A percentile compares a stretch with the other conserved stretches of the same genome.
phyloP scores from a whole-genome alignment of 495 filamentous ascomycete species.

The Daldinia vernicosa region DNA sequence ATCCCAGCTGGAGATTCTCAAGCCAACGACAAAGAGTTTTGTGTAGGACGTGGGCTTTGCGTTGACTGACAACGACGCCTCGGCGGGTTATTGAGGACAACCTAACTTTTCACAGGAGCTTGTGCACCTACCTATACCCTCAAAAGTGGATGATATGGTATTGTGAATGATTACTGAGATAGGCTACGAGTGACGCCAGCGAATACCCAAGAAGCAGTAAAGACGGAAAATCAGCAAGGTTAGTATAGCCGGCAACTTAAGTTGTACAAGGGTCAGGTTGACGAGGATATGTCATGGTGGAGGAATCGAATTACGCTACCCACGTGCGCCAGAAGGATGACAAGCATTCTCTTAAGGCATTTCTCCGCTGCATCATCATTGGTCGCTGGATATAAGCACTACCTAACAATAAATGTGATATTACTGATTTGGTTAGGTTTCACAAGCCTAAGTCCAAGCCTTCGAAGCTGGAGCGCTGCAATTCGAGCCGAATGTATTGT shows the following conservation, averaged over 20 bases:
- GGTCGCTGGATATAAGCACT: conserved; percentile 20
- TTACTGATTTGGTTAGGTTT: conserved; percentile 19
- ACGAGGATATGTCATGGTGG: conserved; percentile 7
- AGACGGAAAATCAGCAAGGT: background rate
- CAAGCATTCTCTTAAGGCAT: conserved; percentile 24
- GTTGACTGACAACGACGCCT: conserved; percentile 34
- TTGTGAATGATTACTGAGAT: background rate
- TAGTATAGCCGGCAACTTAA: conserved; percentile 1
- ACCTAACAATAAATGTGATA: conserved; percentile 10
- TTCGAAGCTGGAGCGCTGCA: conserved; percentile 17
- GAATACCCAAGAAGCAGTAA: background rate
- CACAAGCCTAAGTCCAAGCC: conserved; percentile 18
- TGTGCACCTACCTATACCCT: background rate
- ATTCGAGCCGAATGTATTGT: conserved; percentile 22
- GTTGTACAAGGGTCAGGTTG: background rate
- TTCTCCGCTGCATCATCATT: conserved; percentile 17
- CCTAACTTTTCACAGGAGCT: conserved; percentile 4
- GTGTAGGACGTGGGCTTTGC: conserved; percentile 31
- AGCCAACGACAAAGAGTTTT: conserved; percentile 28
- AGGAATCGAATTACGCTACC: conserved; percentile 34
- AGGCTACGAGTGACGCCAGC: background rate
- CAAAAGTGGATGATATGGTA: conserved; percentile 7
- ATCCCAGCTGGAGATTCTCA: conserved; percentile 10
- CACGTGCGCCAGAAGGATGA: conserved; percentile 31
- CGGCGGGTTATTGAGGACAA: conserved; percentile 20